Percentiles rank a stretch among this genome's conserved stretches.
phyloP scores from a whole-genome alignment of 805 yeast species.

The Suhomyces xylopsoci region DNA sequence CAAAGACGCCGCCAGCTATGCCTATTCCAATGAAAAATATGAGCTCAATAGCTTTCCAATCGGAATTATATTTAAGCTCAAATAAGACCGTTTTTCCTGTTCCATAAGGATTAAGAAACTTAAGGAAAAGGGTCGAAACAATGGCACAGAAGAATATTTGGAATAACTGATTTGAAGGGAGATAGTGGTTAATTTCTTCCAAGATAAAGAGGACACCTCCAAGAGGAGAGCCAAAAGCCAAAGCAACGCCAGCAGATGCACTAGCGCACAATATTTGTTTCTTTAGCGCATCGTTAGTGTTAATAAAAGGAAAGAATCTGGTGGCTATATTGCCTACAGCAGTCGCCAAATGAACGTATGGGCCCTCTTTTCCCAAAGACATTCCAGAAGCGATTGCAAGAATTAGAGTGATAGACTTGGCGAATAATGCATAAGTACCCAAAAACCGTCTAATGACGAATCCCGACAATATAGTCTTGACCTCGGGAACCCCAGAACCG shows the following conservation, averaged over 20 bases:
- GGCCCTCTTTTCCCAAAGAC: constrained; percentile 60
- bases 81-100: constrained; percentile 58
- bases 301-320: constrained; percentile 44
- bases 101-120: constrained; percentile 55
- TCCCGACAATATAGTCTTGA: constrained; percentile 57
- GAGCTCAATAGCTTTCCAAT: constrained; percentile 52
- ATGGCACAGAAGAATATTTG: constrained; percentile 56
- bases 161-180: constrained; percentile 53
- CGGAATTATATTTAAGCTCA: constrained; percentile 48
- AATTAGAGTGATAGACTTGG: constrained; percentile 47
- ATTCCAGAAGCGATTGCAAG: constrained; percentile 58
- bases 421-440: constrained; percentile 49
- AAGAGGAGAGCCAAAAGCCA: constrained; percentile 59
- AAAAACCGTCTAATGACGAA: constrained; percentile 52
- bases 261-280: constrained; percentile 55
- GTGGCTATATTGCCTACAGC: constrained; percentile 56
- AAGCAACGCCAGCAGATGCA: constrained; percentile 57
- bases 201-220: constrained; percentile 57
- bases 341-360: constrained; percentile 58
- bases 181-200: constrained; percentile 55
- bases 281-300: constrained; percentile 47
- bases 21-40: constrained; percentile 47
- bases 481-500: constrained; percentile 64
- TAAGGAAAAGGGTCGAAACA: constrained; percentile 48
- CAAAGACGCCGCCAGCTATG: constrained; percentile 51